Conservation (phyloP, 768 basidiomycete genomes). For the Agaricus blazei region DNA sequence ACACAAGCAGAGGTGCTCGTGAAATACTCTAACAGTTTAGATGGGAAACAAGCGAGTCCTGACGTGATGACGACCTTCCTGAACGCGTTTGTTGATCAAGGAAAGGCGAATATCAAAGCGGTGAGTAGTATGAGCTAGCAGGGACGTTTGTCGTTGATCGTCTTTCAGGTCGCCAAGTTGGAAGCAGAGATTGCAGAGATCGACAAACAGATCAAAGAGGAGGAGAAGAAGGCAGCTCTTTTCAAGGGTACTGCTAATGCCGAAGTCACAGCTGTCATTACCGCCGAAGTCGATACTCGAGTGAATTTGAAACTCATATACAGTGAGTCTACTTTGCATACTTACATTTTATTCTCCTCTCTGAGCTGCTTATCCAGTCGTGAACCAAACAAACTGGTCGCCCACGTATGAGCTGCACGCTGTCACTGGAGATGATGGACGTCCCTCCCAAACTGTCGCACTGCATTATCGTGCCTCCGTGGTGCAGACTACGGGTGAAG, state of each 20-base stretch:
- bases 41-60: slow-evolving; percentile 35
- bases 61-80: slow-evolving; percentile 36
- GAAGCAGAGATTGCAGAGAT: slow-evolving; percentile 37
- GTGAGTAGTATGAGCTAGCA: slow-evolving; percentile 15
- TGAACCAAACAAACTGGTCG: slow-evolving; percentile 44
- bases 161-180: slow-evolving; percentile 24
- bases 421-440: slow-evolving; percentile 33
- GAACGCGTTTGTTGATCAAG: slow-evolving; percentile 32
- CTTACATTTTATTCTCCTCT: not conserved
- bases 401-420: slow-evolving; percentile 59
- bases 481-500: slow-evolving; percentile 53
- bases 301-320: slow-evolving; percentile 49
- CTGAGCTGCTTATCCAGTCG: slow-evolving; percentile 31
- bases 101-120: slow-evolving; percentile 27
- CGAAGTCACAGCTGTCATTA: slow-evolving; percentile 38
- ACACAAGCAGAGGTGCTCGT: slow-evolving; percentile 37
- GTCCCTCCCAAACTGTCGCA: slow-evolving; percentile 36
- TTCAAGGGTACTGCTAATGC: slow-evolving; percentile 31
- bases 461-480: slow-evolving; percentile 55
- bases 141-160: not conserved
- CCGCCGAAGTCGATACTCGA: slow-evolving; percentile 27
- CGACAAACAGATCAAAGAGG: slow-evolving; percentile 31
- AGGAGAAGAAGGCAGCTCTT: slow-evolving; percentile 23
- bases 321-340: slow-evolving; percentile 27
- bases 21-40: slow-evolving; percentile 39